Conservation (phyloP, 345 rosid genomes). For the Eucalyptus sp. region DNA sequence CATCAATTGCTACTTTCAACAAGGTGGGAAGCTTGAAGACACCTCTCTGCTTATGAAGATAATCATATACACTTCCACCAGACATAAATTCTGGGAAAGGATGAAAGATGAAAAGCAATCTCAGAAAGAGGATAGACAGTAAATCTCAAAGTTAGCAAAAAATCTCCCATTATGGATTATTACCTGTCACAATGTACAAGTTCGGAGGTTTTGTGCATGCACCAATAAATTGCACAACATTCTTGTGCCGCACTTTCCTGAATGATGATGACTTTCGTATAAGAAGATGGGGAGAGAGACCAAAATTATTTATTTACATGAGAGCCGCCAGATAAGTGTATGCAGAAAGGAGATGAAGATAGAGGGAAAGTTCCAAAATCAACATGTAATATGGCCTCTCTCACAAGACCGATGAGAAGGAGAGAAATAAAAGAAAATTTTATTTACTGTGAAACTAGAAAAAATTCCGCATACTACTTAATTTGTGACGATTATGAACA, state of each 20-base stretch:
- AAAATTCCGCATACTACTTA: neutral
- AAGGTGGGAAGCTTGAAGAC: conserved; percentile 83
- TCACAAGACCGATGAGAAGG: neutral
- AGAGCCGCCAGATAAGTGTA: neutral
- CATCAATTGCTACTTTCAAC: conserved; percentile 84
- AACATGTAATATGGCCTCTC: neutral
- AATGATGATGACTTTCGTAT: neutral
- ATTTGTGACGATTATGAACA: neutral
- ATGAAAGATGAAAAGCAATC: neutral
- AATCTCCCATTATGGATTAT: neutral
- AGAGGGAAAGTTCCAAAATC: neutral
- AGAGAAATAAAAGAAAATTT: neutral
- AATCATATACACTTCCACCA: conserved; percentile 98
- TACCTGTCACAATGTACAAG: conserved; percentile 90
- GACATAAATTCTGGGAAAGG: conserved; percentile 65
- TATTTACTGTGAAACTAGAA: neutral
- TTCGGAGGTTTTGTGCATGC: conserved; percentile 95
- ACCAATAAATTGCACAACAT: conserved; percentile 95
- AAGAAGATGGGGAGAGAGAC: neutral
- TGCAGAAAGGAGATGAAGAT: neutral
- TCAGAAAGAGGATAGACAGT: neutral
- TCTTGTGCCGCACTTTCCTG: conserved; percentile 95
- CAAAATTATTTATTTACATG: neutral
- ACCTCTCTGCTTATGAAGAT: conserved; percentile 89
- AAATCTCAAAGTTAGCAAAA: neutral